Evolutionary conservation across 1,284 basidiomycete genomes (phyloP).

Genomic region (Ganoderma resinaceum): DNA sequence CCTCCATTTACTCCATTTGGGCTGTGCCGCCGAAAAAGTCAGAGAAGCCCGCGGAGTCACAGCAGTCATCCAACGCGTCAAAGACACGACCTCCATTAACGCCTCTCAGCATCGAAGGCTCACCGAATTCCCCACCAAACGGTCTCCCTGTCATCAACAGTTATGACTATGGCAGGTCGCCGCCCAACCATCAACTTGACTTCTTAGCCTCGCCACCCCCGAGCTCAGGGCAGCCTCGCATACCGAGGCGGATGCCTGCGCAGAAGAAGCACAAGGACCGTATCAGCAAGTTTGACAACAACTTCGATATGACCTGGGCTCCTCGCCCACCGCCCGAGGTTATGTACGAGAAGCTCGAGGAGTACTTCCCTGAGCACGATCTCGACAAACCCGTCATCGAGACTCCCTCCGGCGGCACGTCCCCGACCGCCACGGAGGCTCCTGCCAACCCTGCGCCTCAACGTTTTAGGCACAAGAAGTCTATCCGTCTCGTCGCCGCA

Average conservation of each 20-base stretch:
- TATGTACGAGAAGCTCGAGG: conserved; percentile 92
- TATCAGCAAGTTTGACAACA: conserved; percentile 67
- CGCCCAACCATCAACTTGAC: conserved; percentile 19
- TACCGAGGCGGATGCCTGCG: conserved; percentile 27
- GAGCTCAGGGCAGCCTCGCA: conserved; percentile 27
- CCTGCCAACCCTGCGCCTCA: conserved; percentile 45
- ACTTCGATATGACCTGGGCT: conserved; percentile 75
- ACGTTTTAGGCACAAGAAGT: conserved; percentile 76
- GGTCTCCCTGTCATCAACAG: conserved; percentile 27
- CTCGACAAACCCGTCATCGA: conserved; percentile 97
- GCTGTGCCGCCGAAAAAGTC: conserved; percentile 28
- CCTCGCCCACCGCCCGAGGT: conserved; percentile 93
- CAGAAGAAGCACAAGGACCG: conserved; percentile 44
- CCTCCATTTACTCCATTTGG: conserved; percentile 47
- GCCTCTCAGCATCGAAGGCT: conserved; percentile 39
- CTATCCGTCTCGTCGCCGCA: conserved; percentile 91
- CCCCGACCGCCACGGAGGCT: conserved; percentile 75
- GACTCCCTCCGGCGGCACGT: conserved; percentile 77
- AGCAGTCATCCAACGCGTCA: conserved; percentile 21
- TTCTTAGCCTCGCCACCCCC: conserved; percentile 34
- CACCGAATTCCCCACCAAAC: conserved; percentile 28
- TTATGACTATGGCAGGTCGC: conserved; percentile 27
- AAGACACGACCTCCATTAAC: conserved; percentile 34
- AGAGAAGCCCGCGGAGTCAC: conserved; percentile 34
- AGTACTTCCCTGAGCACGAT: conserved; percentile 97